A percentile compares a stretch with the other conserved stretches of the same genome.
phyloP scores from a whole-genome alignment of 352 stramenopile genomes.

The Phytophthora citrophthora region DNA sequence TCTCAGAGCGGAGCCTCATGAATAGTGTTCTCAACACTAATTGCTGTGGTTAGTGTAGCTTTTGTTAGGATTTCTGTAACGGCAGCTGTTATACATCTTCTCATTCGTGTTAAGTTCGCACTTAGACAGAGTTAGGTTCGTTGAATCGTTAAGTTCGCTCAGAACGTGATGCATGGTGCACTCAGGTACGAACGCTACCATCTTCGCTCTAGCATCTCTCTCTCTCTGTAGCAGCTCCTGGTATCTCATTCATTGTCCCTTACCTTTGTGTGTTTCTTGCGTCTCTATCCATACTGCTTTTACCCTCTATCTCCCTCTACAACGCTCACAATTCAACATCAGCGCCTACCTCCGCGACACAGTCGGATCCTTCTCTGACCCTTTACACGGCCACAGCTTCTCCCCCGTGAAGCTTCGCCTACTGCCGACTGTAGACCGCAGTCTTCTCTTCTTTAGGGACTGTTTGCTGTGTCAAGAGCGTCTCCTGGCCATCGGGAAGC shows the following conservation, averaged over 20 bases:
- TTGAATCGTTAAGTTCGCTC: not conserved
- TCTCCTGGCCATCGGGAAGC: slow-evolving; percentile 41
- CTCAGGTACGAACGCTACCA: slow-evolving; percentile 35
- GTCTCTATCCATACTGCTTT: not conserved
- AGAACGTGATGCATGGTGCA: slow-evolving; percentile 30
- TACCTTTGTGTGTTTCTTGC: slow-evolving; percentile 1
- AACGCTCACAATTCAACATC: slow-evolving; percentile 3
- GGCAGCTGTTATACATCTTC: too few species aligned
- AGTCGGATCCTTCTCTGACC: slow-evolving; percentile 46
- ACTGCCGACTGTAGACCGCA: slow-evolving; percentile 58
- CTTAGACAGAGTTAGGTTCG: not conserved
- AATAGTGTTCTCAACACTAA: too few species aligned
- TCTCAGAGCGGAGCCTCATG: too few species aligned
- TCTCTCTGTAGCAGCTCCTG: not conserved
- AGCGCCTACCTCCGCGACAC: slow-evolving; percentile 55
- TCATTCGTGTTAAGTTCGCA: slow-evolving; percentile 3
- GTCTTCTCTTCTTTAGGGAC: slow-evolving; percentile 67
- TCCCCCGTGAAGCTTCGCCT: slow-evolving; percentile 30
- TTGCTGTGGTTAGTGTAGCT: too few species aligned
- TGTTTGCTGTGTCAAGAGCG: slow-evolving; percentile 62
- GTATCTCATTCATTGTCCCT: not conserved
- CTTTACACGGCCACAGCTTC: slow-evolving; percentile 71
- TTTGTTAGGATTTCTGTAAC: too few species aligned
- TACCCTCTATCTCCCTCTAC: not conserved
- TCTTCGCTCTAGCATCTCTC: slow-evolving; percentile 11